Evolutionary conservation across 2,329 filamentous ascomycete species (phyloP), one percentile per base, ranked within the genome.

Genomic region (Fusarium protoensiforme): DNA sequence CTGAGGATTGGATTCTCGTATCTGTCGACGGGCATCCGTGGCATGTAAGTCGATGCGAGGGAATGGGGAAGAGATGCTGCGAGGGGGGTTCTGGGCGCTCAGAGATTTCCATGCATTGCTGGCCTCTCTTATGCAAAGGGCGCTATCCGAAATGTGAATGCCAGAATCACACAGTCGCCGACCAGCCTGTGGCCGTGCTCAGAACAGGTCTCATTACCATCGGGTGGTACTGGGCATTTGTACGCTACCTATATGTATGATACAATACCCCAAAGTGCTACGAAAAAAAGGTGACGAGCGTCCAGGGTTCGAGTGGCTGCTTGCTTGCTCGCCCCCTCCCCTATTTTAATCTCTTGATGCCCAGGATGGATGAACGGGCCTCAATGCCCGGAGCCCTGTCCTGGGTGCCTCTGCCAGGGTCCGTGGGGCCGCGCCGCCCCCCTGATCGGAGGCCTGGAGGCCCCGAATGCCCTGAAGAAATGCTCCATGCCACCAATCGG

Each of bases 401-500:
- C 46, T 27, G 43, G 22, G 22, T 43, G n/a, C 24, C 33, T 20
- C 18, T 29, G 57, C 38, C 16, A 54, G 60, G 60, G 60, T 62
- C 43, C 33, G 31, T 61, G 58, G 29, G 39, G 43, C 57, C 58
- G 36, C 31, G 56, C 61, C 27, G 68, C 24, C 36, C 58, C 68
- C 71, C 64, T 72, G 67, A 69, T 64, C 58, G 31, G 48, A 68
- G 20, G 62, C 51, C 51, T 33, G 54, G 24, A 61, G 51, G 24
- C 64, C 59, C 54, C 39, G 31, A 35, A 58, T 64, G 62, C 36
- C 58, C 68, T 64, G 67, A 56, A 59, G 51, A 61, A 54, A 48
- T 27, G 61, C 58, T 64, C 43, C 67, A 69, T 74, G 68, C 75
- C 75, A 77, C 75, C 75, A 77, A 77, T 77, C 67, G 68, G 65